Evolutionary conservation across 257 asterid genomes (phyloP), one percentile per base, ranked within the genome.

Genomic region (Solanum gandarillasii): DNA sequence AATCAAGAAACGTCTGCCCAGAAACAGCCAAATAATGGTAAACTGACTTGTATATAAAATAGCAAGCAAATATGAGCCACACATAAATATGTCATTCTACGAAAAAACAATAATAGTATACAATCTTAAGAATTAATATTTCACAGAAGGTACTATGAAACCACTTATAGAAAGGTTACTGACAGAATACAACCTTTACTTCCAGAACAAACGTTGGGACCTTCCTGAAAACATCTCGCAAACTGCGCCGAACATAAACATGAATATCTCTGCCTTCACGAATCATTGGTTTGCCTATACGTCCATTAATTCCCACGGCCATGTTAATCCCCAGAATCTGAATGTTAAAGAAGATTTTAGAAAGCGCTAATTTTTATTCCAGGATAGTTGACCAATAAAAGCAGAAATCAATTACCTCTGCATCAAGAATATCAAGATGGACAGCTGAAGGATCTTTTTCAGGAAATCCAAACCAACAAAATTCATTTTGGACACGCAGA

Each of bases 401-500:
- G 86, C 60, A 71, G 31, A 84, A 86, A 48, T 58, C 85, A 87
- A 83, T 65, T 85, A 97, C 99, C 99, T 96, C 98, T 46, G 97
- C 99, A 84, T 96, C 94, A 85, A 97, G 99, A 91, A 96, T 93
- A 91, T 97, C 99, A 89, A 97, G 96, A 94, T 95, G 99, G 88
- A 97, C 98, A 75, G 99, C 93, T 18, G 98, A 93, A 89, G 99
- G 95, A 91, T 97, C 99, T 79, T 90, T 94, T 88, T 94, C 98
- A 39, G 96, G 94, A 90, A 88, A 91, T 31, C 99, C 99, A 91
- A 95, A 95, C 99, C 99, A 97, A 86, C 92, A 92, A 91, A 93
- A 92, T 27, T 94, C 90, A 91, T 97, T 97, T 90, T 85, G 92
- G 58, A 97, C 91, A 87, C 96, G 98, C 88, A 97, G 91, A 87